Evolutionary conservation across 345 rosid species (phyloP).

Genomic region (Corchorus olitorius): DNA sequence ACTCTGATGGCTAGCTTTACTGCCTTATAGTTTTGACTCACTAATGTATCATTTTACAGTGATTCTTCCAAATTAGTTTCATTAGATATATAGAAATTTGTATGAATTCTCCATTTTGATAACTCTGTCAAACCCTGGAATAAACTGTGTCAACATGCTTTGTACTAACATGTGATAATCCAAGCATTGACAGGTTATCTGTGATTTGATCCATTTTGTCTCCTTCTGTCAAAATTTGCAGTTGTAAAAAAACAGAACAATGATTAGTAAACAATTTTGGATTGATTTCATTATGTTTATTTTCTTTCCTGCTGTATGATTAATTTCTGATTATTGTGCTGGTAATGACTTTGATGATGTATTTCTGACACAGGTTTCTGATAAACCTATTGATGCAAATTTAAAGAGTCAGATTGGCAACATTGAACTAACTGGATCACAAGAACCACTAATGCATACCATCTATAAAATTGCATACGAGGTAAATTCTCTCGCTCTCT

Average conservation of each 20-base stretch:
- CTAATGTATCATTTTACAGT: not conserved
- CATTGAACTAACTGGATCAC: slow-evolving; percentile 47
- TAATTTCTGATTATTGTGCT: too few species aligned
- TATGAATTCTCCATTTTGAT: not conserved
- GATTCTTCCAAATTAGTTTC: not conserved
- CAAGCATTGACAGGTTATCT: slow-evolving; percentile 35
- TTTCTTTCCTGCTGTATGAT: not conserved
- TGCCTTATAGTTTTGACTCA: not conserved
- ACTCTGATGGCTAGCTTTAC: not conserved
- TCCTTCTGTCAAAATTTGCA: not conserved
- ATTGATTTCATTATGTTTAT: not conserved
- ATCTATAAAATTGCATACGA: slow-evolving; percentile 43
- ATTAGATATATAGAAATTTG: not conserved
- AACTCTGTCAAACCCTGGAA: not conserved
- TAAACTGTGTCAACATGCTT: not conserved
- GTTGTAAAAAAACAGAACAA: too few species aligned
- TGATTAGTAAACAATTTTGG: too few species aligned
- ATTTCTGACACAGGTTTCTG: slow-evolving; percentile 36
- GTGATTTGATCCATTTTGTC: slow-evolving; percentile 44
- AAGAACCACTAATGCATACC: slow-evolving; percentile 44
- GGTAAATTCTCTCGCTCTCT: slow-evolving; percentile 39
- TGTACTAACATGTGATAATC: slow-evolving; percentile 3
- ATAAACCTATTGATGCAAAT: slow-evolving; percentile 22
- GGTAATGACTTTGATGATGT: too few species aligned
- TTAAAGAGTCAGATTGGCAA: slow-evolving; percentile 25